These are phyloP conservation scores for Alternaria sp. DNA, from an alignment of 2,329 filamentous ascomycete species.

Conservation along the genomic window DNA sequence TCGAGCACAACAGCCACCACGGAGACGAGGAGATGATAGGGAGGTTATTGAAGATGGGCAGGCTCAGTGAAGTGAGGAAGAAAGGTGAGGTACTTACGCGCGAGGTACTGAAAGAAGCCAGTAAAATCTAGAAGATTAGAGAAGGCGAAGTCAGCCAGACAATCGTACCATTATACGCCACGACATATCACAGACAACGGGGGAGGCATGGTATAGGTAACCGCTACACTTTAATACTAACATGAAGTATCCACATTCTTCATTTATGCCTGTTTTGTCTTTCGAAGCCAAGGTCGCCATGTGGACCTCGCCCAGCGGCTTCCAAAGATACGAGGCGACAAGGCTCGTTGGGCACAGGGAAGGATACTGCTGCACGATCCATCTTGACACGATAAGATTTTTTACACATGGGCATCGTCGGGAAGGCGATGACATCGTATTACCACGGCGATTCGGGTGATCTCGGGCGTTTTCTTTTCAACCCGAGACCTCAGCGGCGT, in stretches of 20 bases:
- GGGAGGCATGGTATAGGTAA: neutral
- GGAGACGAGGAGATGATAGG: constrained; percentile 72
- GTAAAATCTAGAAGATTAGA: constrained; percentile 48
- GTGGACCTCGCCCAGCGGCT: neutral
- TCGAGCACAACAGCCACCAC: constrained; percentile 72
- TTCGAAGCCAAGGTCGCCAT: neutral
- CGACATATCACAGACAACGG: neutral
- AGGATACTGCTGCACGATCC: neutral
- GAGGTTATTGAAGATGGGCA: constrained; percentile 61
- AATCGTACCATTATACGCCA: neutral
- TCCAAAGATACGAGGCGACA: neutral
- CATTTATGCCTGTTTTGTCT: neutral
- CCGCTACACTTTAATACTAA: neutral
- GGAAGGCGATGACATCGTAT: neutral
- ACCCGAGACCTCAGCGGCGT: neutral
- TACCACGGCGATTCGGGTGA: neutral
- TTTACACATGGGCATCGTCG: neutral
- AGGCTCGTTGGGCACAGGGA: neutral
- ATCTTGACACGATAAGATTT: neutral
- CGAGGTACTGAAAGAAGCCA: constrained; percentile 58
- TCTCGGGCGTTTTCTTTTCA: neutral
- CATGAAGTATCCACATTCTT: neutral
- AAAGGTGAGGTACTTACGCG: constrained; percentile 61
- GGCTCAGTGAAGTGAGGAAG: constrained; percentile 59
- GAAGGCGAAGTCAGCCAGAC: neutral